A percentile compares a stretch with the other conserved stretches of the same genome.
These are phyloP conservation scores for Colletotrichum truncatum DNA, from an alignment of 2,329 filamentous ascomycete genomes.

Conservation along the genomic window DNA sequence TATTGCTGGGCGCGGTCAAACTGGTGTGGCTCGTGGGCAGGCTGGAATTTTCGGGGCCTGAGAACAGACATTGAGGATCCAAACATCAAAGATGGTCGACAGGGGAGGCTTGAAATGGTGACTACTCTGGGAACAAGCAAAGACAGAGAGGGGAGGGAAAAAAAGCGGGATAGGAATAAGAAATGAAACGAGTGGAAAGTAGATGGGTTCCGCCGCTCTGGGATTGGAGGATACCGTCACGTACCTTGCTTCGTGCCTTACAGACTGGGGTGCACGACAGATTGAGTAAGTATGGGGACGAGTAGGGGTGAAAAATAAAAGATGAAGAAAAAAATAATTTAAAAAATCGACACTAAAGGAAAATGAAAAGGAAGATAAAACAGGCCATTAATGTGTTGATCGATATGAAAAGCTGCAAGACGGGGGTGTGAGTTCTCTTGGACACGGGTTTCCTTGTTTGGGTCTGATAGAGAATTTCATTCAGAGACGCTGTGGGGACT, in stretches of 20 bases:
- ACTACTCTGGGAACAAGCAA: background rate
- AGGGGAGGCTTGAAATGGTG: slow-evolving; percentile 14
- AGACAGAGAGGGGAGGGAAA: background rate
- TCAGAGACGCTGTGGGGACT: background rate
- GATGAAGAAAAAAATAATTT: background rate
- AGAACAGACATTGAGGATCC: slow-evolving; percentile 16
- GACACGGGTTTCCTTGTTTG: slow-evolving; percentile 1
- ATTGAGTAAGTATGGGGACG: background rate
- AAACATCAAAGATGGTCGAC: slow-evolving; percentile 3
- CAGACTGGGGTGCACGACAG: background rate
- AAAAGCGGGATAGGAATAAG: background rate
- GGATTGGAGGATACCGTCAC: background rate
- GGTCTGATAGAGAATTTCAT: background rate
- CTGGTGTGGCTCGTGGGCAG: slow-evolving; percentile 12
- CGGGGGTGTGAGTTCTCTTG: slow-evolving; percentile 5
- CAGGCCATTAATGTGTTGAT: background rate
- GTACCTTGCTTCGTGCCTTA: background rate
- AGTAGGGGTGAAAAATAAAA: background rate
- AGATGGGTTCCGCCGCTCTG: background rate
- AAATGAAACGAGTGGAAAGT: slow-evolving; percentile 1
- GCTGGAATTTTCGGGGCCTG: slow-evolving; percentile 5
- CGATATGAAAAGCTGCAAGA: background rate
- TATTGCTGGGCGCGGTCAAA: slow-evolving; percentile 19
- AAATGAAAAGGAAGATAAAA: no score
- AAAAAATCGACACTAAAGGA: no score